A percentile compares a stretch with the other conserved stretches of the same genome.
phyloP scores from a whole-genome alignment of 805 yeast species.

The Priceomyces fermenticarens region DNA sequence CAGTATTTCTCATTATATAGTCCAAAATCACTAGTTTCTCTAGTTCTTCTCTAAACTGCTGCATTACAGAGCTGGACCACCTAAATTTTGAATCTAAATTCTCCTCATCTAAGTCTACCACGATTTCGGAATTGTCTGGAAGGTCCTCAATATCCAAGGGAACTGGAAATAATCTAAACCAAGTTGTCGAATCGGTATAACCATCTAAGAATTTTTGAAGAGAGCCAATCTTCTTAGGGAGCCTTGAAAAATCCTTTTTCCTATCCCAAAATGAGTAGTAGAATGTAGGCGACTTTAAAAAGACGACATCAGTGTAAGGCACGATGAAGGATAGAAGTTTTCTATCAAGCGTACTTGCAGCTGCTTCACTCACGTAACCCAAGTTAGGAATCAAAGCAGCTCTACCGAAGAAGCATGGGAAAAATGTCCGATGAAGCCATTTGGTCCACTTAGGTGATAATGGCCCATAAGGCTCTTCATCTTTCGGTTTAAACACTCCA shows the following conservation, averaged over 20 bases:
- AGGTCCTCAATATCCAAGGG: constrained; percentile 32
- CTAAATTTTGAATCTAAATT: constrained; percentile 26
- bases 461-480: constrained; percentile 80
- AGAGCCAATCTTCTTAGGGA: constrained; percentile 58
- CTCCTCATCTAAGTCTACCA: constrained; percentile 9
- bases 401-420: constrained; percentile 76
- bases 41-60: constrained; percentile 56
- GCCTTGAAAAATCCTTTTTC: constrained; percentile 17
- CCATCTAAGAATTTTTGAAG: constrained; percentile 61
- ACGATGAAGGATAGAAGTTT: constrained; percentile 59
- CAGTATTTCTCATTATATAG: constrained; percentile 72
- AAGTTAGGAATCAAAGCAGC: constrained; percentile 69
- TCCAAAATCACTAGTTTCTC: constrained; percentile 71
- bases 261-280: constrained; percentile 53
- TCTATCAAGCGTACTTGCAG: constrained; percentile 64
- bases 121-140: constrained; percentile 19
- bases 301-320: constrained; percentile 61
- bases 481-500: constrained; percentile 75
- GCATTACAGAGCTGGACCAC: constrained; percentile 52
- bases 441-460: constrained; percentile 76
- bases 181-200: constrained; percentile 59
- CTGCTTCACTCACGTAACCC: constrained; percentile 71
- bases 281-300: constrained; percentile 46
- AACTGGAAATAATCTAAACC: constrained; percentile 54
- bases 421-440: constrained; percentile 72